Evolutionary conservation across 108 stramenopile species (phyloP), one percentile per base, ranked within the genome.

Genomic region (Pseudonitzschia pungens): DNA sequence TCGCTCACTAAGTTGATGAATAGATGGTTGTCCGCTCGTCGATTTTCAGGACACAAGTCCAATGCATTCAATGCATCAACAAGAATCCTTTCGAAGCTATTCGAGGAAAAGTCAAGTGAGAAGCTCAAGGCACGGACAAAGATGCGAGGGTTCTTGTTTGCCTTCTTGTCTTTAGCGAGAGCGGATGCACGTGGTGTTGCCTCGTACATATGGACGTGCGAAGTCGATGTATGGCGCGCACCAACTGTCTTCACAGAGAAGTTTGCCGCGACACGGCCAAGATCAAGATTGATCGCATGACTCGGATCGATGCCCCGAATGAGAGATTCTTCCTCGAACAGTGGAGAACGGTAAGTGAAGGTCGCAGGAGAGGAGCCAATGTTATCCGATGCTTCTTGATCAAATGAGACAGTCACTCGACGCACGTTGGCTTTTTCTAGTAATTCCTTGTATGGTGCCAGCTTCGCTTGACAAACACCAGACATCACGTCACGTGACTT

Each of bases 291-390:
- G 63, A 89, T 88, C 0, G 96, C 93, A 58, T 84, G 85, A 52
- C 92, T 87, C 16, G 99, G 97, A 74, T 98, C 97, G 44, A 99
- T 96, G 77, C 96, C 78, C 41, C 99, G 86, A 76, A 92, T 96
- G 51, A 97, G 76, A 29, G 78, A 74, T 69, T 98, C 98, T 84
- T 99, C 99, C 64, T 88, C 77, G 77, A 91, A 98, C 14, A 80
- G 85, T 1, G 78, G 76, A 41, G 83, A 76, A 63, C 98, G 86
- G 81, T 87, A 97, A n/a, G 99, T 99, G 81, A 93, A 98, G 15
- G 97, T 82, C n/a, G 84, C 84, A 22, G 97, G 96, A 16, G 92
- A 74, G 24, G 76, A 64, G 53, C 84, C 81, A 22, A 76, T 76
- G 2, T 51, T 66, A 22, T 76, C 80, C 26, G 71, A 77, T 21